Base-by-base conservation (phyloP, 257 asterid genomes). In the Lycium barbarum region DNA sequence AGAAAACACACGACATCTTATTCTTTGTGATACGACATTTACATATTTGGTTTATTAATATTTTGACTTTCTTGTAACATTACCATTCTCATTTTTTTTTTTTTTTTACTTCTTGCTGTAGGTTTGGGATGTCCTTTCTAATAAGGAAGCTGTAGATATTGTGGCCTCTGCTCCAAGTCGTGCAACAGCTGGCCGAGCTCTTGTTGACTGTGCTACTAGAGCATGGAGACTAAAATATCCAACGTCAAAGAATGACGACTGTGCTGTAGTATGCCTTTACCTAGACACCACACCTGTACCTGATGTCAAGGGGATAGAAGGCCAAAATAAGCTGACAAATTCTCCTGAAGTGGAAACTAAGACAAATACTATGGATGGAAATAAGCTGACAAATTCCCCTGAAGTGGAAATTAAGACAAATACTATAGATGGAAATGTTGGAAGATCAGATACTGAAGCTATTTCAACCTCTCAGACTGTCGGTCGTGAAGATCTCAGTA, bases 181-280 rank as follows among this genome's bases (percentile, higher is more conserved):
- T 20, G 93, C 92, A 81, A 93, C 93, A 14, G 97, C 98, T 3
- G 96, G 98, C 72, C 84, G 99, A 85, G 98, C 99, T 63, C 98
- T 97, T 2, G 92, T 97, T 14, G 98, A 97, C 88, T 97, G 98
- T 66, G 98, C 99, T 10, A 95, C 97, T 18, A 87, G 99, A 88
- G 97, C 98, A 13, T 97, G 99, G 99, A 91, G 97, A 89, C 97
- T 97, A 68, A 97, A 97, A 85, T 97, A 97, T 89, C 99, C 99
- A 2, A 95, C 99, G 13, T 97, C 99, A 47, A 97, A 97, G 89
- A 97, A 88, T 54, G 99, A 97, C 9, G 99, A 97, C 82, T 97
- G 99, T 86, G 99, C 98, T 7, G 98, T 90, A 6, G 96, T 95
- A 47, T 97, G 99, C 87, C 90, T 97, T 84, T 97, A 89, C 89